Evolutionary conservation across 2,329 filamentous ascomycete species (phyloP).

Genomic region (Elsinoe ampelina): DNA sequence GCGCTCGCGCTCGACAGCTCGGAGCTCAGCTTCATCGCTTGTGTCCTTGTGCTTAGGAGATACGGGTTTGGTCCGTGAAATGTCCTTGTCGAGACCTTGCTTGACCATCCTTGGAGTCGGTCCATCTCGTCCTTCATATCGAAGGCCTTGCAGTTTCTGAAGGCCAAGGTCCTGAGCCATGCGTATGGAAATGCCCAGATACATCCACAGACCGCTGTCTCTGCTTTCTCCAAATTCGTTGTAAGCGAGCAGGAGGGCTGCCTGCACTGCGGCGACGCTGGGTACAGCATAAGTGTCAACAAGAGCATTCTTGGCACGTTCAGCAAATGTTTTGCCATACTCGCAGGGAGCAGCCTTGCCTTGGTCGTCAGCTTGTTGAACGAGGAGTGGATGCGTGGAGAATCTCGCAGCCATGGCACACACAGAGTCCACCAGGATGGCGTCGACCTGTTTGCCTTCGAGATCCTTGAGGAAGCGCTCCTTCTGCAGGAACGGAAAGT

Average conservation of each 20-base stretch:
- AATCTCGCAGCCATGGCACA: slow-evolving; percentile 76
- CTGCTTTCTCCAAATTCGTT: slow-evolving; percentile 82
- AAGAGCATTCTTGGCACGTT: slow-evolving; percentile 71
- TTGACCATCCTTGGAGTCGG: slow-evolving; percentile 49
- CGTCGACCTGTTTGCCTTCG: slow-evolving; percentile 69
- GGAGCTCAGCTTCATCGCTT: slow-evolving; percentile 44
- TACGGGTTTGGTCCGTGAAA: slow-evolving; percentile 28
- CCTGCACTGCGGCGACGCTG: slow-evolving; percentile 73
- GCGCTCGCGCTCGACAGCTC: slow-evolving; percentile 66
- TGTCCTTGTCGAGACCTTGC: slow-evolving; percentile 19
- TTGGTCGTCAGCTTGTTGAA: slow-evolving; percentile 42
- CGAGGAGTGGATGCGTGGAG: slow-evolving; percentile 50
- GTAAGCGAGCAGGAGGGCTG: slow-evolving; percentile 74
- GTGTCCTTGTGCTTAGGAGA: slow-evolving; percentile 26
- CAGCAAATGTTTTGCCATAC: slow-evolving; percentile 67
- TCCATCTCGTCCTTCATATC: slow-evolving; percentile 45
- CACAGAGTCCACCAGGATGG: slow-evolving; percentile 77
- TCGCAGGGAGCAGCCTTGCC: slow-evolving; percentile 46
- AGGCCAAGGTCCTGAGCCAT: slow-evolving; percentile 73
- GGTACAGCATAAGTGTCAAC: slow-evolving; percentile 77
- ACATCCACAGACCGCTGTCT: slow-evolving; percentile 90
- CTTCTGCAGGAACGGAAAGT: slow-evolving; percentile 71
- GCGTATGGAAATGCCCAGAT: slow-evolving; percentile 75
- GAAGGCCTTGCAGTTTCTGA: slow-evolving; percentile 69
- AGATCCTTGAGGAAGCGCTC: slow-evolving; percentile 66